Conservation (phyloP, 108 stramenopile species). For the Cyclotella baltica region DNA sequence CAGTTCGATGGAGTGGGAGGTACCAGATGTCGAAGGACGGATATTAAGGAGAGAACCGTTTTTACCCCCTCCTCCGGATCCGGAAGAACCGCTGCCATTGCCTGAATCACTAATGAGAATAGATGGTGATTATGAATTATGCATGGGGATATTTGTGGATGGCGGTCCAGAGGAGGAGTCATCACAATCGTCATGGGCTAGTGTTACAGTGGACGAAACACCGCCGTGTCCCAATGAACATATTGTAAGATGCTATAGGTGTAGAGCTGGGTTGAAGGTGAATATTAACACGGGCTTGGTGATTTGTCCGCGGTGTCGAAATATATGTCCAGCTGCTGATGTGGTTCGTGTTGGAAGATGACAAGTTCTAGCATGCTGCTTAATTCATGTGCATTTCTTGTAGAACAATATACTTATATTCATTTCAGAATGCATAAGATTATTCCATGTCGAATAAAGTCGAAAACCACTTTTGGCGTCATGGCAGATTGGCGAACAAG, state of each 20-base stretch:
- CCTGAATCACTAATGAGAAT: constrained; percentile 17
- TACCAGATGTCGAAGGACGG: constrained; percentile 14
- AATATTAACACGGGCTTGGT: constrained; percentile 38
- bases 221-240: constrained; percentile 27
- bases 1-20: constrained; percentile 30
- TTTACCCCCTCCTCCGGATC: not conserved
- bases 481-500: too few relatives aligned
- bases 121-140: constrained; percentile 4
- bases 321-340: constrained; percentile 35
- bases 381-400: too few relatives aligned
- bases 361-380: too few relatives aligned
- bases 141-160: constrained; percentile 27
- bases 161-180: constrained; percentile 22
- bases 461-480: too few relatives aligned
- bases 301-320: constrained; percentile 31
- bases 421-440: too few relatives aligned
- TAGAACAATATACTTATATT: too few relatives aligned
- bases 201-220: constrained; percentile 12
- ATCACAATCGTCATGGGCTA: constrained; percentile 11
- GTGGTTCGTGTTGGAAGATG: constrained; percentile 16
- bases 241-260: constrained; percentile 33
- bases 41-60: constrained; percentile 23
- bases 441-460: too few relatives aligned
- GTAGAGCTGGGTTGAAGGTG: constrained; percentile 35
- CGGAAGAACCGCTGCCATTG: constrained; percentile 29